Conservation (phyloP, 352 stramenopile species). For the Globisporangium spiculum region DNA sequence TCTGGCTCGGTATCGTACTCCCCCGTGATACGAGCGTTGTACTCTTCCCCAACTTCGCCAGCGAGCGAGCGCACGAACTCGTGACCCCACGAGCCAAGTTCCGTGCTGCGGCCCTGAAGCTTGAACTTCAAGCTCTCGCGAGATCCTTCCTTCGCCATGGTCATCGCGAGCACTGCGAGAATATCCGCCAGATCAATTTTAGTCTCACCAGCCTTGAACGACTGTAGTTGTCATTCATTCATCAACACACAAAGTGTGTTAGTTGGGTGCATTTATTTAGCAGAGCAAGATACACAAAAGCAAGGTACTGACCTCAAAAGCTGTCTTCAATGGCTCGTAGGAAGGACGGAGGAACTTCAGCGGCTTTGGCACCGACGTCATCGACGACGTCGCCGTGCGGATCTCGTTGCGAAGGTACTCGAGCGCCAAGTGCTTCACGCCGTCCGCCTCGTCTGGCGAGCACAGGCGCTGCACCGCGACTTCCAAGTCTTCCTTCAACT, state of each 20-base stretch:
- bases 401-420: conserved; percentile 97
- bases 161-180: conserved; percentile 96
- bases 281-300: neutral
- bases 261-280: neutral
- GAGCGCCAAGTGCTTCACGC: conserved; percentile 89
- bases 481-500: conserved; percentile 93
- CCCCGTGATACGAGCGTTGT: conserved; percentile 70
- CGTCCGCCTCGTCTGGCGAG: conserved; percentile 53
- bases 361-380: conserved; percentile 99
- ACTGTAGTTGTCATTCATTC: conserved; percentile 15
- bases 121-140: conserved; percentile 90
- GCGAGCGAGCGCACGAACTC: conserved; percentile 98
- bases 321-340: conserved; percentile 92
- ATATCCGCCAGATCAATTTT: conserved; percentile 87
- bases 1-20: conserved; percentile 60
- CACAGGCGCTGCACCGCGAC: conserved; percentile 79
- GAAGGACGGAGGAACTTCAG: conserved; percentile 98
- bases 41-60: conserved; percentile 96
- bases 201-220: conserved; percentile 46
- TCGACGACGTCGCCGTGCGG: conserved; percentile 94
- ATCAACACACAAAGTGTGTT: neutral
- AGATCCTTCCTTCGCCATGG: conserved; percentile 94
- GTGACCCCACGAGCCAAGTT: conserved; percentile 97
- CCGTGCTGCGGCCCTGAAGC: conserved; percentile 84
- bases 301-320: conserved; percentile 41